Percentiles rank a stretch among this genome's conserved stretches.
phyloP scores from a whole-genome alignment of 2,329 filamentous ascomycete species.

The Pestalotiopsis sp. region DNA sequence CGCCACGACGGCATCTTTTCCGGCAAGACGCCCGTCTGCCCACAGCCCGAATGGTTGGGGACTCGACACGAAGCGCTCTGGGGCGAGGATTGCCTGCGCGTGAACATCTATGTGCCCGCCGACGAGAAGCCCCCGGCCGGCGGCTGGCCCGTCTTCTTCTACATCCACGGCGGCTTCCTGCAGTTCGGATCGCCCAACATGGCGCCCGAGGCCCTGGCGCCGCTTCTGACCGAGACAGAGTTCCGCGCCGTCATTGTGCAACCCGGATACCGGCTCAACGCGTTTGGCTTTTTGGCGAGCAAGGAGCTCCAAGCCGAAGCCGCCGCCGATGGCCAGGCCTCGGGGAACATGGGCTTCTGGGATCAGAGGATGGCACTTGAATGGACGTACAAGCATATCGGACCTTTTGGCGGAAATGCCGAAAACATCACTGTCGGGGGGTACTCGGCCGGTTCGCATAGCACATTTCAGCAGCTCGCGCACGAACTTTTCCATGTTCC shows the following conservation, averaged over 20 bases:
- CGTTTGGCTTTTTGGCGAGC: constrained; percentile 56
- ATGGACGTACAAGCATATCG: constrained; percentile 53
- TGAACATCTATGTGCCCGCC: constrained; percentile 54
- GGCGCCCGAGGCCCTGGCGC: constrained; percentile 34
- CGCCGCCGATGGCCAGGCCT: constrained; percentile 35
- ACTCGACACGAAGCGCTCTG: constrained; percentile 28
- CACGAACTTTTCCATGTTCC: constrained; percentile 51
- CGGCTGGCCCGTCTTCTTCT: constrained; percentile 60
- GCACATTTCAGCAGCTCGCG: constrained; percentile 56
- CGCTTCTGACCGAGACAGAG: constrained; percentile 47
- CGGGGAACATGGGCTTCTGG: constrained; percentile 54
- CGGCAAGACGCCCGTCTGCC: constrained; percentile 40
- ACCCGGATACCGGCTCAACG: constrained; percentile 56
- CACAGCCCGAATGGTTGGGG: constrained; percentile 41
- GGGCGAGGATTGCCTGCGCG: constrained; percentile 55
- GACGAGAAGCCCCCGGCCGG: constrained; percentile 38
- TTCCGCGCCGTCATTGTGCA: constrained; percentile 51
- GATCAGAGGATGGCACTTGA: constrained; percentile 56
- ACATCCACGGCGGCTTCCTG: constrained; percentile 58
- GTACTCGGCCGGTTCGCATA: constrained; percentile 57
- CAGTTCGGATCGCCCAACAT: constrained; percentile 55
- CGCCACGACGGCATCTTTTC: constrained; percentile 50
- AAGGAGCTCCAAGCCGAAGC: constrained; percentile 35
- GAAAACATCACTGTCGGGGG: constrained; percentile 52
- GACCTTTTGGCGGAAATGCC: constrained; percentile 24